Percentiles rank a stretch among this genome's conserved stretches.
phyloP scores from a whole-genome alignment of 1,284 basidiomycete species.

The Caloboletus inedulis region DNA sequence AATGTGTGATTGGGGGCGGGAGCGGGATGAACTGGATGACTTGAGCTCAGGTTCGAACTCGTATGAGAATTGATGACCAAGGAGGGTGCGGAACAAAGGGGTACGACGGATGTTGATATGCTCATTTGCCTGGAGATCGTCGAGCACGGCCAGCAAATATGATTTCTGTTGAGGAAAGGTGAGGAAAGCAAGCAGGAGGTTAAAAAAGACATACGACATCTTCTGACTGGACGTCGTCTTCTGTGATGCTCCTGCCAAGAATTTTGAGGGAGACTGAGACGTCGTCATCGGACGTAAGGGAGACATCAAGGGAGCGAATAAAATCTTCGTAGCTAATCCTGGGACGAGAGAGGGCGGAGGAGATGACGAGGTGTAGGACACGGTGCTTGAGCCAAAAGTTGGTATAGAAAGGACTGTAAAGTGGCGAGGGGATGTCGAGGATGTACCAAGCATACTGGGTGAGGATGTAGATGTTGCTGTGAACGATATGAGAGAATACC shows the following conservation, averaged over 20 bases:
- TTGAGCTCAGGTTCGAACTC: conserved; percentile 11
- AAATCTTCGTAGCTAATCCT: conserved; percentile 41
- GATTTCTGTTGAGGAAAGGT: conserved; percentile 31
- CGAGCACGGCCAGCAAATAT: conserved; percentile 37
- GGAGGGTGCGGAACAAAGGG: conserved; percentile 32
- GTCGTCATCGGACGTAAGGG: conserved; percentile 24
- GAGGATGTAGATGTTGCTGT: conserved; percentile 41
- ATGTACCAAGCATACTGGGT: conserved; percentile 62
- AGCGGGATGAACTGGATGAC: conserved; percentile 19
- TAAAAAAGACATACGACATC: conserved; percentile 38
- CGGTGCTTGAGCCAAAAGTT: conserved; percentile 49
- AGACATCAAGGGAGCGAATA: conserved; percentile 33
- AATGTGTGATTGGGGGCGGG: conserved; percentile 12
- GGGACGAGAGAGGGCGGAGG: conserved; percentile 32
- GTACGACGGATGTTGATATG: conserved; percentile 35
- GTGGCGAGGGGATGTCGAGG: conserved; percentile 43
- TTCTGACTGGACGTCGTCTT: conserved; percentile 41
- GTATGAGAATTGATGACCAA: conserved; percentile 28
- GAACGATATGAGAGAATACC: conserved; percentile 8
- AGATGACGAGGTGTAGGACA: conserved; percentile 45
- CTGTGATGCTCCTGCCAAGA: conserved; percentile 33
- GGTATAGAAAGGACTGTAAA: conserved; percentile 43
- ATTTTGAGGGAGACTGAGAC: conserved; percentile 24
- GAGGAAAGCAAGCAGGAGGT: background rate
- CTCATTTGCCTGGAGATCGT: conserved; percentile 34